Evolutionary conservation across 2,329 filamentous ascomycete genomes (phyloP).

Genomic region (Tolypocladium tropicale): DNA sequence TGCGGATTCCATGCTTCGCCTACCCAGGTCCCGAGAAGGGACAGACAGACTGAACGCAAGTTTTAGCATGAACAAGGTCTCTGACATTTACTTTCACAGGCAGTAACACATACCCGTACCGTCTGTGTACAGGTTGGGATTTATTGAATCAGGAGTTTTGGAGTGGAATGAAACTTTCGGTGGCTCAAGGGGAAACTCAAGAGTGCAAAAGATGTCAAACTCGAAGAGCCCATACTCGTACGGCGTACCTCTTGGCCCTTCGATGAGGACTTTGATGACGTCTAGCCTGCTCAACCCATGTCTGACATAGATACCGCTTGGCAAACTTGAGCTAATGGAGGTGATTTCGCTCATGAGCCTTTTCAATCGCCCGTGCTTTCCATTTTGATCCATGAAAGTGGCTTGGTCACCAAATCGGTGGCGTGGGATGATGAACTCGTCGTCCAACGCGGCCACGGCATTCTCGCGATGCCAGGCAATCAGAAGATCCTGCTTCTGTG

Average conservation of each 20-base stretch:
- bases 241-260: conserved; percentile 37
- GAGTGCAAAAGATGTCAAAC: conserved; percentile 37
- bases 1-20: conserved; percentile 34
- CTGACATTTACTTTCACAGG: background rate
- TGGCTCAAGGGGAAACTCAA: conserved; percentile 29
- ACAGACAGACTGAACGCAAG: conserved; percentile 40
- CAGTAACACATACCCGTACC: conserved; percentile 31
- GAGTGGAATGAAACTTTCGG: no score
- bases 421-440: background rate
- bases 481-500: background rate
- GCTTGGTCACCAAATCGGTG: background rate
- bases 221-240: conserved; percentile 45
- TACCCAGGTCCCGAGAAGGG: conserved; percentile 37
- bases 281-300: conserved; percentile 34
- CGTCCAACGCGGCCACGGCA: background rate
- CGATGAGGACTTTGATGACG: conserved; percentile 38
- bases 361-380: conserved; percentile 29
- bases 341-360: conserved; percentile 34
- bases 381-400: no score
- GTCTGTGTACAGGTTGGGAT: conserved; percentile 40
- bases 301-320: conserved; percentile 39
- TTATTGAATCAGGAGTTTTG: no score
- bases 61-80: no score
- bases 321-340: conserved; percentile 32
- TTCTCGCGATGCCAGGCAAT: background rate